phyloP scores from a whole-genome alignment of 1,139 yeast species.

The Pichia sp. region DNA sequence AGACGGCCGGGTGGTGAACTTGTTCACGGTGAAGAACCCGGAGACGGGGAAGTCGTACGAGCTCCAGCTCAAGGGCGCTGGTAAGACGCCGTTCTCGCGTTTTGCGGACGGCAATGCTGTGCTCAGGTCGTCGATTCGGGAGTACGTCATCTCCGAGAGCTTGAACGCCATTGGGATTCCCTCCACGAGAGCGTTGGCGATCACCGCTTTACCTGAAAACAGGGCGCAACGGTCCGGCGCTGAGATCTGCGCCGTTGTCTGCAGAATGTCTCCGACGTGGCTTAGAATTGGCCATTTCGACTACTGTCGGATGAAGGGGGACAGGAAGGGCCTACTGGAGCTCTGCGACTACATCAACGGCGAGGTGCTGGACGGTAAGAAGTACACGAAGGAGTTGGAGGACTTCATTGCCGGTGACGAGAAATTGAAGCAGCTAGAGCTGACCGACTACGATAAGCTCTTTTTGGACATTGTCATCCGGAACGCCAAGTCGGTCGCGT shows the following conservation, averaged over 20 bases:
- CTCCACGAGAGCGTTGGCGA: conserved; percentile 74
- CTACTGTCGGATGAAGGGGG: conserved; percentile 69
- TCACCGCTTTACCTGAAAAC: conserved; percentile 69
- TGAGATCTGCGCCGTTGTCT: conserved; percentile 82
- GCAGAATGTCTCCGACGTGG: conserved; percentile 86
- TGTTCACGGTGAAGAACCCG: conserved; percentile 59
- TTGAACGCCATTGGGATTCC: conserved; percentile 81
- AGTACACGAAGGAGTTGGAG: conserved; percentile 33
- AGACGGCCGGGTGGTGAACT: conserved; percentile 84
- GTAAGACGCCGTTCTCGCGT: conserved; percentile 84
- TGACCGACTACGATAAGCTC: conserved; percentile 65
- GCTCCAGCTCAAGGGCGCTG: conserved; percentile 86
- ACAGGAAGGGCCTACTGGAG: conserved; percentile 54
- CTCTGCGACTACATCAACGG: conserved; percentile 72
- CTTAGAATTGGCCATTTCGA: conserved; percentile 88
- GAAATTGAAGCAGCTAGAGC: conserved; percentile 24
- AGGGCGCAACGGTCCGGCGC: conserved; percentile 66
- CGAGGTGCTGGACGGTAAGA: conserved; percentile 45
- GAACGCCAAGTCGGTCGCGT: conserved; percentile 75
- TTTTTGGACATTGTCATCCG: conserved; percentile 64
- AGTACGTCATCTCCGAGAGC: conserved; percentile 80
- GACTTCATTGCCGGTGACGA: conserved; percentile 17
- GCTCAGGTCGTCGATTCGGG: conserved; percentile 79
- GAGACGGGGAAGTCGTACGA: conserved; percentile 44
- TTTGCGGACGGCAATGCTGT: conserved; percentile 98